Evolutionary conservation across 106 monocot species (phyloP).

Genomic region (Dactylorhiza incarnata): DNA sequence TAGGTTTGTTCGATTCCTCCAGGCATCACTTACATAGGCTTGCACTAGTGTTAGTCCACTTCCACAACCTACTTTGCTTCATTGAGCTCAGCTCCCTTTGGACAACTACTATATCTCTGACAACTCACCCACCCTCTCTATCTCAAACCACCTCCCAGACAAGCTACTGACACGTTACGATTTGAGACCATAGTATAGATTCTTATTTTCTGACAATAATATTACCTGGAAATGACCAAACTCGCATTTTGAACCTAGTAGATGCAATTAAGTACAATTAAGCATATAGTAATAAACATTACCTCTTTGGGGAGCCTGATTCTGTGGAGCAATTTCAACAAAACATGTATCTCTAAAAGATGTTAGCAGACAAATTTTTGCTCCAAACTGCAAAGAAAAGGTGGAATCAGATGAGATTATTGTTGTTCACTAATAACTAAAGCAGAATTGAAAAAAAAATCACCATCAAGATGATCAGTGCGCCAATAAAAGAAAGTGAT

Average conservation of each 20-base stretch:
- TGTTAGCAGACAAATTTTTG: conserved; percentile 88
- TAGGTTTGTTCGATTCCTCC: too few relatives aligned
- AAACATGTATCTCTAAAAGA: conserved; percentile 98
- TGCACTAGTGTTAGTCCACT: too few relatives aligned
- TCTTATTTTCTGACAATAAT: too few relatives aligned
- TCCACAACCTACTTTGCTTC: too few relatives aligned
- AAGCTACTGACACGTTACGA: too few relatives aligned
- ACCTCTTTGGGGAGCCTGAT: conserved; percentile 83
- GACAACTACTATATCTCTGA: too few relatives aligned
- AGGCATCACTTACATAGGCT: too few relatives aligned
- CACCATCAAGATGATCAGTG: not conserved
- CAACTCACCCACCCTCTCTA: too few relatives aligned
- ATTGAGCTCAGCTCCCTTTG: too few relatives aligned
- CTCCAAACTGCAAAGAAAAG: conserved; percentile 68
- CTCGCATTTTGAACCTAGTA: not conserved
- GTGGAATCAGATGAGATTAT: not conserved
- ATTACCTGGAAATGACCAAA: not conserved
- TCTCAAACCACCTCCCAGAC: too few relatives aligned
- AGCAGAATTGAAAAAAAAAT: not conserved
- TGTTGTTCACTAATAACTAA: not conserved
- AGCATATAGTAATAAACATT: conserved; percentile 1
- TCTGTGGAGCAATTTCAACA: conserved; percentile 71
- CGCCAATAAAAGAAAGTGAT: not conserved
- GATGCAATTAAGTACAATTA: not conserved
- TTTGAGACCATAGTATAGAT: too few relatives aligned